Evolutionary conservation across 1,284 basidiomycete species (phyloP).

Genomic region (Coriolopsis trogii): DNA sequence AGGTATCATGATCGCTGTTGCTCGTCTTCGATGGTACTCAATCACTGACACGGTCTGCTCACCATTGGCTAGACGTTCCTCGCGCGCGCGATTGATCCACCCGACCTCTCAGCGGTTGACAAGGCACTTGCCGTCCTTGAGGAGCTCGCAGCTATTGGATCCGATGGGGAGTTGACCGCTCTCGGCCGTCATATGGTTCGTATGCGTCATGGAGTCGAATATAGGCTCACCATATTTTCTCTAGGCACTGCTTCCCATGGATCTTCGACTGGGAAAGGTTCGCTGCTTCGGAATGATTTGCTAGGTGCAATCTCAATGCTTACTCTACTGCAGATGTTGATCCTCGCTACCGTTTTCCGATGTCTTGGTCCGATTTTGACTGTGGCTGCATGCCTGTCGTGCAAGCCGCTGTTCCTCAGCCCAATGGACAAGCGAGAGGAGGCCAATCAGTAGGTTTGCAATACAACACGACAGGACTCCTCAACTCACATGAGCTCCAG

Average conservation of each 20-base stretch:
- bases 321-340: constrained; percentile 68
- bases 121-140: constrained; percentile 76
- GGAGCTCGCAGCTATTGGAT: constrained; percentile 79
- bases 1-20: constrained; percentile 49
- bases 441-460: constrained; percentile 57
- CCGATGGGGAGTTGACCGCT: constrained; percentile 72
- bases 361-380: constrained; percentile 82
- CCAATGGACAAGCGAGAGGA: constrained; percentile 87
- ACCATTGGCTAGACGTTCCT: constrained; percentile 52
- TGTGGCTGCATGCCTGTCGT: constrained; percentile 82
- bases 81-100: constrained; percentile 82
- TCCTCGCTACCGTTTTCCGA: constrained; percentile 79
- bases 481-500: constrained; percentile 38
- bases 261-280: constrained; percentile 89
- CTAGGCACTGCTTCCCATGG: constrained; percentile 83
- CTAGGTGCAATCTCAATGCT: background rate
- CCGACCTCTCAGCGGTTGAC: constrained; percentile 77
- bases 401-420: constrained; percentile 83
- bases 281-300: background rate
- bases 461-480: background rate
- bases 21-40: background rate
- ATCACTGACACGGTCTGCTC: background rate
- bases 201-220: constrained; percentile 9
- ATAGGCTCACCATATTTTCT: constrained; percentile 6
- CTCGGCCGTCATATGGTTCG: constrained; percentile 82